These are phyloP conservation scores for Beta corolliflora DNA, from an alignment of 179 eudicot genomes.

Conservation along the genomic window DNA sequence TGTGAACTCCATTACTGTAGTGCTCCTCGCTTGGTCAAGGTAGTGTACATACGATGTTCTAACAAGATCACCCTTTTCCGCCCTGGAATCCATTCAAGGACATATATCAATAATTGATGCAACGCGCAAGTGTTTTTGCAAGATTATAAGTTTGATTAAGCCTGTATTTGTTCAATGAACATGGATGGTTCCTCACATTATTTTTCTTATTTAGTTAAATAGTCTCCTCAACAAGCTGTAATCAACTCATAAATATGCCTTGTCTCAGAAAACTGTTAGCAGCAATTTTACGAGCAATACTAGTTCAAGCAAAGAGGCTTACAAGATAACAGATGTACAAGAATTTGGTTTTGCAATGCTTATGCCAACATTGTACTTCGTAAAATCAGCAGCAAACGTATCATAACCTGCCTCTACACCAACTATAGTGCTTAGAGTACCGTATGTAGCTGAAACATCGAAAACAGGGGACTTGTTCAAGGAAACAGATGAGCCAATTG, in stretches of 20 bases:
- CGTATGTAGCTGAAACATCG: slow-evolving; percentile 35
- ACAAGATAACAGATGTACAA: slow-evolving; percentile 33
- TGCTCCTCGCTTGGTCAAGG: slow-evolving; percentile 24
- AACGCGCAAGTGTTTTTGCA: background rate
- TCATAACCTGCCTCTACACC: slow-evolving; percentile 35
- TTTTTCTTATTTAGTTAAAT: background rate
- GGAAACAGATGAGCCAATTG: slow-evolving; percentile 30
- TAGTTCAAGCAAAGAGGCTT: slow-evolving; percentile 22
- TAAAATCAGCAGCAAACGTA: slow-evolving; percentile 27
- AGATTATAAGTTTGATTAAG: background rate
- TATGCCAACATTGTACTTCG: slow-evolving; percentile 34
- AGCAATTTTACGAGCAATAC: background rate
- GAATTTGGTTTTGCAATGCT: slow-evolving; percentile 32
- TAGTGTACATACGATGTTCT: slow-evolving; percentile 25
- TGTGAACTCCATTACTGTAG: slow-evolving; percentile 30
- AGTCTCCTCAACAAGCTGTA: background rate
- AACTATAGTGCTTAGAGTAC: slow-evolving; percentile 29
- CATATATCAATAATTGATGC: background rate
- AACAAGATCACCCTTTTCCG: slow-evolving; percentile 37
- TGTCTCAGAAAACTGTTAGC: background rate
- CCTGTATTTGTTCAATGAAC: background rate
- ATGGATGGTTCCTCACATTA: too few relatives aligned
- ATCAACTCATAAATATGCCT: background rate
- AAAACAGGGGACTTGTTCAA: slow-evolving; percentile 33
- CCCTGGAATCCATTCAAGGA: slow-evolving; percentile 21